Base-by-base conservation (phyloP, 2,329 filamentous ascomycete genomes). In the Aspergillus carbonarius region DNA sequence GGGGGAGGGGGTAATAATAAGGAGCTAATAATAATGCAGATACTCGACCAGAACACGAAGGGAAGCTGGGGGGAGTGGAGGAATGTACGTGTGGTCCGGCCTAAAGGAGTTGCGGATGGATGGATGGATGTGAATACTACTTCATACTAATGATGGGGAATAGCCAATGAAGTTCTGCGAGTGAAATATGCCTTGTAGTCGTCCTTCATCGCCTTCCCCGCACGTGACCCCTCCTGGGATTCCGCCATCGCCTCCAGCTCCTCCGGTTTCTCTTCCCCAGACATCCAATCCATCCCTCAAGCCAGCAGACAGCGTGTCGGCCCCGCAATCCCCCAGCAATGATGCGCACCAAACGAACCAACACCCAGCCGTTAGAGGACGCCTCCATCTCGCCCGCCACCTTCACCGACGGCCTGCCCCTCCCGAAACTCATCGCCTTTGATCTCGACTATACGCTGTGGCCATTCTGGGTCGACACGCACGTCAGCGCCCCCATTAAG, bases 401-500 rank as follows among this genome's bases (percentile, higher is more conserved):
- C 12, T 86, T 88, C 75, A 85, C 78, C 60, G 86, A 88, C 65
- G 82, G 85, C 42, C 83, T 87, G 0, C 90, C 92, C 0, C 83
- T 96, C 1, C 93, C 93, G 0, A 87, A 88, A 61, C 83, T 96
- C 66, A 84, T 98, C 68, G 90, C 95, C 63, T 97, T 98, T 78
- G 95, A 98, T 74, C 86, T 98, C 62, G 93, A 98, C 82, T 98
- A 97, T 82, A 98, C 95, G 0, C 83, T 98, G n/a, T 98, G 93
- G 95, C 92, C 93, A 4, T 97, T 97, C 78, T 98, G 93, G 93
- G 88, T 96, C 1, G 95, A 98, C 79, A 96, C 92, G 3, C 93
- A 97, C 76, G 89, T 95, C 67, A 85, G 86, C 23, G 84, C 87
- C 6, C 93, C 92, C 0, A 78, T 96, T 51, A 87, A 87, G 62